Percentiles rank a stretch among this genome's conserved stretches.
These are phyloP conservation scores for Jacaranda mimosifolia DNA, from an alignment of 257 asterid species.

Conservation along the genomic window DNA sequence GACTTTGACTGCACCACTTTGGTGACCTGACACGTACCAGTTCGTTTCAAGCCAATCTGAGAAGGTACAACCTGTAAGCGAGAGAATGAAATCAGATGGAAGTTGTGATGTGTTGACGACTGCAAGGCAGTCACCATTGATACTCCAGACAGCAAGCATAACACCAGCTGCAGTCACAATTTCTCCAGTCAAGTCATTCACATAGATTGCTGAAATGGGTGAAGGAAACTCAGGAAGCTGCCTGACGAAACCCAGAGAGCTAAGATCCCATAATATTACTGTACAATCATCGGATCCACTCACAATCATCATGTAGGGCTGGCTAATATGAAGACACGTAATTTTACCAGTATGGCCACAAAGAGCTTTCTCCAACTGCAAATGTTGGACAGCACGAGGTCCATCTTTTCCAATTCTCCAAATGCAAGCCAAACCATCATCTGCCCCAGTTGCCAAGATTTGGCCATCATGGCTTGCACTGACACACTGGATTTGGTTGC, in stretches of 20 bases:
- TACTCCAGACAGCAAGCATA: slow-evolving; percentile 93
- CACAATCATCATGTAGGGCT: slow-evolving; percentile 97
- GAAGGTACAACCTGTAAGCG: slow-evolving; percentile 74
- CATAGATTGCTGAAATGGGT: slow-evolving; percentile 83
- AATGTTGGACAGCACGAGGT: slow-evolving; percentile 70
- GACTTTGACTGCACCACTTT: slow-evolving; percentile 96
- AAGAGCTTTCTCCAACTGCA: slow-evolving; percentile 80
- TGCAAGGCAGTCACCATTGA: slow-evolving; percentile 95
- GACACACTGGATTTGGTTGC: slow-evolving; percentile 90
- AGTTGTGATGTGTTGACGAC: slow-evolving; percentile 95
- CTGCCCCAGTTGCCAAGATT: slow-evolving; percentile 88
- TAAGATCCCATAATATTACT: slow-evolving; percentile 92
- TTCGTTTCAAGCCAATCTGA: slow-evolving; percentile 85
- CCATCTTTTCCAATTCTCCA: slow-evolving; percentile 90
- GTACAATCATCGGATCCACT: slow-evolving; percentile 96
- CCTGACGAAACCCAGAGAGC: slow-evolving; percentile 83
- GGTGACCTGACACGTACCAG: slow-evolving; percentile 98
- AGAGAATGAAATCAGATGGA: slow-evolving; percentile 88
- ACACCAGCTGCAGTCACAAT: slow-evolving; percentile 94
- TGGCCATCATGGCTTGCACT: slow-evolving; percentile 96
- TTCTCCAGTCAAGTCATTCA: slow-evolving; percentile 91
- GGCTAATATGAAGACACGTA: slow-evolving; percentile 88
- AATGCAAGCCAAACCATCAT: slow-evolving; percentile 82
- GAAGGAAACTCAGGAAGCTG: slow-evolving; percentile 94
- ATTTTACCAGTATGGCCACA: slow-evolving; percentile 89